phyloP scores from a whole-genome alignment of 2,329 filamentous ascomycete genomes.

The Phaeosphaeriaceae sp. region DNA sequence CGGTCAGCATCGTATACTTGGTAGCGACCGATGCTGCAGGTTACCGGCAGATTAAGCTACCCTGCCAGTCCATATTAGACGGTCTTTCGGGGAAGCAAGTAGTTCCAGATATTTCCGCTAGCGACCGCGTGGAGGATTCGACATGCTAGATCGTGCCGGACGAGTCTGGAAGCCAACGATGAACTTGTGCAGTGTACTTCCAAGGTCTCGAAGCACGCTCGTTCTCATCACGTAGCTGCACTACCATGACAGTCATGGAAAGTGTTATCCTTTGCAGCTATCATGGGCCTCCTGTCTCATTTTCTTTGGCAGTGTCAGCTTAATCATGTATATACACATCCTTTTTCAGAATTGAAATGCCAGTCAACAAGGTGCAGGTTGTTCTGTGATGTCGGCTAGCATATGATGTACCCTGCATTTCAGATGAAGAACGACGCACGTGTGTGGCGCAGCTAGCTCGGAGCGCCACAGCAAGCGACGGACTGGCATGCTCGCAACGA shows the following conservation, averaged over 20 bases:
- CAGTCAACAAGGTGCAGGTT: neutral
- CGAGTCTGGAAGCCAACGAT: too few relatives aligned
- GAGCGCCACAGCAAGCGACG: slow-evolving; percentile 2
- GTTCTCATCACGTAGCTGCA: too few relatives aligned
- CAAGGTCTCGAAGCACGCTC: too few relatives aligned
- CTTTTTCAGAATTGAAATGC: neutral
- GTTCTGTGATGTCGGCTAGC: neutral
- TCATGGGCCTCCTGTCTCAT: too few relatives aligned
- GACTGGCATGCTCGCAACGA: slow-evolving; percentile 8
- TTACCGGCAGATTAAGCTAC: neutral
- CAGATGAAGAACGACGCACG: neutral
- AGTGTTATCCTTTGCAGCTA: too few relatives aligned
- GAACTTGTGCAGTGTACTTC: too few relatives aligned
- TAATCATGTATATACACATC: neutral
- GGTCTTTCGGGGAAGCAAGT: neutral
- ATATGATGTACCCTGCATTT: neutral
- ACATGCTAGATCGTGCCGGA: neutral
- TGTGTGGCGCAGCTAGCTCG: slow-evolving; percentile 1
- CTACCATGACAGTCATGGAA: too few relatives aligned
- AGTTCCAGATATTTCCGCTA: neutral
- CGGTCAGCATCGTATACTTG: neutral
- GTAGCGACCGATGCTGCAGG: neutral
- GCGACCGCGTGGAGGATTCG: neutral
- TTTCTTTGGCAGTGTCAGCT: too few relatives aligned
- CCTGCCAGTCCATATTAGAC: neutral